A percentile compares a stretch with the other conserved stretches of the same genome.
phyloP scores from a whole-genome alignment of 495 filamentous ascomycete species.

The Aspergillus steynii region DNA sequence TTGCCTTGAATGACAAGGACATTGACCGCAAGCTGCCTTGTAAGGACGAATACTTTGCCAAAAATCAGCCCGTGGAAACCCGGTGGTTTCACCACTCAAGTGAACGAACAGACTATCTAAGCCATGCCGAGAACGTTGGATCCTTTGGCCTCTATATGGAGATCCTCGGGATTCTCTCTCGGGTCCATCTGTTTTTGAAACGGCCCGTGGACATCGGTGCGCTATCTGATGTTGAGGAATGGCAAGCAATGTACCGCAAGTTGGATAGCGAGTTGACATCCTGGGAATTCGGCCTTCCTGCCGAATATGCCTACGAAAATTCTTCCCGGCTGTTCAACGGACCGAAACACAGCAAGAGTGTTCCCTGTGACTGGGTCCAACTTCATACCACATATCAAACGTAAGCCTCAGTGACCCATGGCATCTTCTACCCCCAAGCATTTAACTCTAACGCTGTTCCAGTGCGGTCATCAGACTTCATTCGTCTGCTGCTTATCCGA shows the following conservation, averaged over 20 bases:
- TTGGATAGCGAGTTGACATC: conserved; percentile 73
- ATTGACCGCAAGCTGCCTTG: conserved; percentile 86
- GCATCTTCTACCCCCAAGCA: not conserved
- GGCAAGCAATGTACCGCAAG: conserved; percentile 83
- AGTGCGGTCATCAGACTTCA: conserved; percentile 86
- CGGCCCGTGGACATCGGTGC: conserved; percentile 85
- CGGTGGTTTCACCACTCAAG: conserved; percentile 68
- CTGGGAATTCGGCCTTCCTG: conserved; percentile 81
- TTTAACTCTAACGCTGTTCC: conserved; percentile 24
- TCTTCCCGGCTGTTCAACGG: conserved; percentile 70
- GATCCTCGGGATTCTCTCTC: conserved; percentile 79
- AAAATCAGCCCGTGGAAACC: conserved; percentile 80
- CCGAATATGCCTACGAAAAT: conserved; percentile 70
- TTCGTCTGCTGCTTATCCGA: conserved; percentile 91
- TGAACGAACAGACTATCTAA: conserved; percentile 58
- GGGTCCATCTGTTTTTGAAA: conserved; percentile 83
- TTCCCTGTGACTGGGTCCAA: conserved; percentile 86
- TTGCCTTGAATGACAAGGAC: conserved; percentile 82
- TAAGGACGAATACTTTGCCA: conserved; percentile 79
- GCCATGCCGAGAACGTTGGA: conserved; percentile 77
- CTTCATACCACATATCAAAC: conserved; percentile 78
- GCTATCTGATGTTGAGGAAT: conserved; percentile 79
- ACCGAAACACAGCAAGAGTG: conserved; percentile 57
- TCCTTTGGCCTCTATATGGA: conserved; percentile 86
- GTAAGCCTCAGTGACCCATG: conserved; percentile 39